These are phyloP conservation scores for Leptographium procerum DNA, from an alignment of 2,329 filamentous ascomycete genomes.

Conservation along the genomic window DNA sequence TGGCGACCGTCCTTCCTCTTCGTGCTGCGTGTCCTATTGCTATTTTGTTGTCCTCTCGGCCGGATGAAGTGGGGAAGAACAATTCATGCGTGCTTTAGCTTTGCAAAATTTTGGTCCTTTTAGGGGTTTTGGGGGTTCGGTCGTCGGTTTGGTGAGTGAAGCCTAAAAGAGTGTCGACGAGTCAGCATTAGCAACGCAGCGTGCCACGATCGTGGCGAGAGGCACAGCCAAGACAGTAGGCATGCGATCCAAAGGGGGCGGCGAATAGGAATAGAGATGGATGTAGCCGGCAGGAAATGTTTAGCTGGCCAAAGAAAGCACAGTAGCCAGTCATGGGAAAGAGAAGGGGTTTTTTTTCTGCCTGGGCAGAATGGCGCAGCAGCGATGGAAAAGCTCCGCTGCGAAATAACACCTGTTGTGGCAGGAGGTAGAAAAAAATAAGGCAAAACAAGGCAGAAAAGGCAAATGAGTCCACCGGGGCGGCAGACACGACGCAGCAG, in stretches of 20 bases:
- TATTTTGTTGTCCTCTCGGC: not conserved
- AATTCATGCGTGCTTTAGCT: not conserved
- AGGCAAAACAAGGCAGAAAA: not conserved
- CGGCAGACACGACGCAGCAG: not conserved
- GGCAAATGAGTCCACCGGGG: not conserved
- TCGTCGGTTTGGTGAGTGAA: not conserved
- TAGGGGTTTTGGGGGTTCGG: not conserved
- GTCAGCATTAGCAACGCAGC: not conserved
- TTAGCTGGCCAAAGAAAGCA: not conserved
- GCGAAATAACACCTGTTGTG: not conserved
- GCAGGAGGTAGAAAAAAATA: not conserved
- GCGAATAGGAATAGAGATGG: not conserved
- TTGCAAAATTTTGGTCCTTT: not conserved
- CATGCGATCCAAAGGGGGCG: not conserved
- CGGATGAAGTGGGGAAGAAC: not conserved
- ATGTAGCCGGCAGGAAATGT: not conserved
- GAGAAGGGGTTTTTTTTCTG: not conserved
- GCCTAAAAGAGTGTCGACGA: not conserved
- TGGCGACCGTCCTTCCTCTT: not conserved
- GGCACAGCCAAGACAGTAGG: not conserved
- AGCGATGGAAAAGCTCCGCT: not conserved
- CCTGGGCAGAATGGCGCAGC: not conserved
- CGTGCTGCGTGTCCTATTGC: not conserved
- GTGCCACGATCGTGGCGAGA: constrained; percentile 1
- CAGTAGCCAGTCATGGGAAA: not conserved